These are phyloP conservation scores for Boletus vinaceobasis DNA, from an alignment of 768 basidiomycete genomes.

Conservation along the genomic window DNA sequence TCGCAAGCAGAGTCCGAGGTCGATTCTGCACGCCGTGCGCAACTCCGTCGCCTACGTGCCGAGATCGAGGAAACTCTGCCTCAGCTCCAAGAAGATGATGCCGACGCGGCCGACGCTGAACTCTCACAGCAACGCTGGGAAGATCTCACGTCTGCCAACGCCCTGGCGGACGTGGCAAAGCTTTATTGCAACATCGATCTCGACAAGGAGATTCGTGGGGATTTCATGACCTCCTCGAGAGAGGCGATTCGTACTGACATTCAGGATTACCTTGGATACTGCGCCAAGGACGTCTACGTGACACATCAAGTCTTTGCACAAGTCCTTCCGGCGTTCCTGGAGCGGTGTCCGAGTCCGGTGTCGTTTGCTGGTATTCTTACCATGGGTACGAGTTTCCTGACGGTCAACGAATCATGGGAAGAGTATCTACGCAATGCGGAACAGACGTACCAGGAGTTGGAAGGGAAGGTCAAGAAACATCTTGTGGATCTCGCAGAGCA, in stretches of 20 bases:
- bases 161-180: conserved; percentile 86
- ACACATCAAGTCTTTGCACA: conserved; percentile 79
- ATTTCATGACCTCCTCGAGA: conserved; percentile 70
- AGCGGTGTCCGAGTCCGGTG: conserved; percentile 86
- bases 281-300: conserved; percentile 76
- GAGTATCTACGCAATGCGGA: conserved; percentile 79
- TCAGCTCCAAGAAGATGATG: conserved; percentile 32
- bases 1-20: conserved; percentile 36
- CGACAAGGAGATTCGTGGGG: conserved; percentile 74
- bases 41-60: conserved; percentile 37
- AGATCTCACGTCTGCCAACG: conserved; percentile 88
- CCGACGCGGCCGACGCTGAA: conserved; percentile 41
- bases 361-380: conserved; percentile 86
- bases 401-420: conserved; percentile 90
- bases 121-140: conserved; percentile 74
- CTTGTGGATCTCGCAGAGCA: conserved; percentile 69
- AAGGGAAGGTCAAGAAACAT: conserved; percentile 54
- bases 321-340: conserved; percentile 78
- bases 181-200: conserved; percentile 82
- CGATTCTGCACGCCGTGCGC: conserved; percentile 35
- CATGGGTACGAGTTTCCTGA: conserved; percentile 91
- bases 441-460: conserved; percentile 64
- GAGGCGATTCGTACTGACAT: conserved; percentile 62
- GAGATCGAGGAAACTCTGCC: conserved; percentile 42
- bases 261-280: conserved; percentile 77